Evolutionary conservation across 768 basidiomycete species (phyloP).

Genomic region (Zangia roseola): DNA sequence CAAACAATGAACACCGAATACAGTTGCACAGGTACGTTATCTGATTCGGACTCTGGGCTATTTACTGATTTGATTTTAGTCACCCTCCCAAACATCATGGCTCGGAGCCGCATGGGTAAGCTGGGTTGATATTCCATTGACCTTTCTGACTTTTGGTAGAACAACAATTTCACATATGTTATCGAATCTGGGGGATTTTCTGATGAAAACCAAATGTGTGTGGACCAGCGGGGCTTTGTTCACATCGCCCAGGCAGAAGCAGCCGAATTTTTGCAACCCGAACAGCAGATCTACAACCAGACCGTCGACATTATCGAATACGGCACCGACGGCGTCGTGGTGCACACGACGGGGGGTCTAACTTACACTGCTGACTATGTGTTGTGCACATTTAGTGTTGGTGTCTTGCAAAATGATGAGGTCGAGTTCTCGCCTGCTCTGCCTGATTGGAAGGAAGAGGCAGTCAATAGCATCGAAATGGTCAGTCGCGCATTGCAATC

Average conservation of each 20-base stretch:
- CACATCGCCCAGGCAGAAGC: constrained; percentile 58
- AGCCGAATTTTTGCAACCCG: constrained; percentile 44
- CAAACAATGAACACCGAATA: background rate
- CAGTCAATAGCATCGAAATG: constrained; percentile 63
- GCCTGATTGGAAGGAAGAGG: constrained; percentile 61
- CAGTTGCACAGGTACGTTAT: constrained; percentile 29
- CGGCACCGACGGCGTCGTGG: constrained; percentile 42
- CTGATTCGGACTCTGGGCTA: background rate
- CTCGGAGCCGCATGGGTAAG: constrained; percentile 62
- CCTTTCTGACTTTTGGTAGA: constrained; percentile 33
- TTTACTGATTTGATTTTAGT: constrained; percentile 40
- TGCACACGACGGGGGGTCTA: constrained; percentile 45
- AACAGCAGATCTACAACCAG: constrained; percentile 49
- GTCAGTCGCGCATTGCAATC: constrained; percentile 24
- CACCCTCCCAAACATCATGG: constrained; percentile 63
- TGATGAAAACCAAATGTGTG: constrained; percentile 47
- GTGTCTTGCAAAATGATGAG: constrained; percentile 65
- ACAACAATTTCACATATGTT: constrained; percentile 60
- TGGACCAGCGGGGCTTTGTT: constrained; percentile 68
- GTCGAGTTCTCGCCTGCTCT: constrained; percentile 54
- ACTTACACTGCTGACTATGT: constrained; percentile 53
- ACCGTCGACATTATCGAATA: constrained; percentile 50
- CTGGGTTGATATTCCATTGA: background rate
- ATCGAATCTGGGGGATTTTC: constrained; percentile 58
- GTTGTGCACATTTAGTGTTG: constrained; percentile 66